Conservation (phyloP, 2,329 filamentous ascomycete species). For the Hypoxylon sp. region DNA sequence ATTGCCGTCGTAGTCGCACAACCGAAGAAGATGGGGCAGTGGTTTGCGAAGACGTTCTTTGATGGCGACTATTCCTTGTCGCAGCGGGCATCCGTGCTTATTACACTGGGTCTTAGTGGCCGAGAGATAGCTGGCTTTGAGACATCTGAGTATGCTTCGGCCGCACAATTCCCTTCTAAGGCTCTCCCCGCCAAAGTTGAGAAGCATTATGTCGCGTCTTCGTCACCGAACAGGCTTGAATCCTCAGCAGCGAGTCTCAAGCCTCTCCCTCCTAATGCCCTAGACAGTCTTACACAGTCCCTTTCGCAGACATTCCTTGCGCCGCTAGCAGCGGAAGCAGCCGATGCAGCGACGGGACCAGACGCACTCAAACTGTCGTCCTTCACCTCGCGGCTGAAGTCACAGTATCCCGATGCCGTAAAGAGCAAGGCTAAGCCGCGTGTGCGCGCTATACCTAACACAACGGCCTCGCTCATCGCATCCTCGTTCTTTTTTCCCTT, state of each 20-base stretch:
- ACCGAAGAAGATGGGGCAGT: constrained; percentile 83
- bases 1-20: constrained; percentile 84
- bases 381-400: constrained; percentile 83
- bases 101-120: constrained; percentile 84
- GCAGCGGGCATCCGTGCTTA: constrained; percentile 85
- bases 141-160: constrained; percentile 65
- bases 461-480: constrained; percentile 81
- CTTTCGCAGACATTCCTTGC: constrained; percentile 82
- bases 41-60: constrained; percentile 89
- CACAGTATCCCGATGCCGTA: constrained; percentile 63
- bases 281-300: constrained; percentile 77
- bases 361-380: constrained; percentile 89
- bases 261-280: constrained; percentile 68
- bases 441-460: constrained; percentile 77
- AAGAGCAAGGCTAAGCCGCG: constrained; percentile 57
- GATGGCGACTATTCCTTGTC: constrained; percentile 91
- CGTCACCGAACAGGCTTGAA: constrained; percentile 45
- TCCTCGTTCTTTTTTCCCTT: constrained; percentile 89
- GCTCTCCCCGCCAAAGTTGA: constrained; percentile 81
- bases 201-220: constrained; percentile 71
- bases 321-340: constrained; percentile 85
- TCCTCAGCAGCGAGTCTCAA: constrained; percentile 60
- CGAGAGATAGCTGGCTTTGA: constrained; percentile 88
- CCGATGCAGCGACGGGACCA: constrained; percentile 84
- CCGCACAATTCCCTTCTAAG: constrained; percentile 82